These are phyloP conservation scores for Caulochytrium protostelioides DNA, from an alignment of 371 early-diverging fungal genomes.

Conservation along the genomic window DNA sequence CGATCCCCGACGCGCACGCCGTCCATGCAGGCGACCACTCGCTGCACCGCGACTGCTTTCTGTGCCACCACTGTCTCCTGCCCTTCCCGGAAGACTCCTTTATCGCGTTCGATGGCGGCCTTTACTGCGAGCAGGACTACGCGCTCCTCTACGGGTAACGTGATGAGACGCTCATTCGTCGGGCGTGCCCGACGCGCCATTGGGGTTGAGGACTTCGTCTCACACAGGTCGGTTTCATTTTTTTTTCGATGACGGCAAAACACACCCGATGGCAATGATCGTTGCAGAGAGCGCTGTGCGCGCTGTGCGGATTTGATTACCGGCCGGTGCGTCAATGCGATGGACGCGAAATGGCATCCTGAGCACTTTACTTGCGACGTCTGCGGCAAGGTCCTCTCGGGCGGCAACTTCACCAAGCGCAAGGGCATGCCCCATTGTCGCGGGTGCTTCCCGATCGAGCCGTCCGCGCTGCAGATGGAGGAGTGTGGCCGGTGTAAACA, in stretches of 20 bases:
- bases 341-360: conserved; percentile 22
- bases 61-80: conserved; percentile 19
- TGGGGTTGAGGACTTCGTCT: background rate
- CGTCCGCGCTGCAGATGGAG: too few species aligned
- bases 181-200: too few species aligned
- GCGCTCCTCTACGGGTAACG: conserved; percentile 12
- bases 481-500: conserved; percentile 20
- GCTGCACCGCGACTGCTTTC: conserved; percentile 1
- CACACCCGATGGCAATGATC: background rate
- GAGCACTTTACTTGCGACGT: conserved; percentile 18
- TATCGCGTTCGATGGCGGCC: conserved; percentile 12
- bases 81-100: conserved; percentile 18
- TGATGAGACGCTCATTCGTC: background rate
- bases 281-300: conserved; percentile 14
- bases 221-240: background rate
- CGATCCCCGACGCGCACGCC: conserved; percentile 1
- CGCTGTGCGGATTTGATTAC: conserved; percentile 19
- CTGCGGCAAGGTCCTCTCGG: conserved; percentile 12
- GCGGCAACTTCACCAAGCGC: conserved; percentile 11
- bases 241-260: background rate
- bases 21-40: background rate
- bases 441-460: too few species aligned
- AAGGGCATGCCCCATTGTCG: conserved; percentile 20
- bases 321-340: conserved; percentile 15
- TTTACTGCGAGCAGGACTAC: conserved; percentile 21